Evolutionary conservation across 352 stramenopile genomes (phyloP), one percentile per base, ranked within the genome.

Genomic region (Blastocystis sp.): DNA sequence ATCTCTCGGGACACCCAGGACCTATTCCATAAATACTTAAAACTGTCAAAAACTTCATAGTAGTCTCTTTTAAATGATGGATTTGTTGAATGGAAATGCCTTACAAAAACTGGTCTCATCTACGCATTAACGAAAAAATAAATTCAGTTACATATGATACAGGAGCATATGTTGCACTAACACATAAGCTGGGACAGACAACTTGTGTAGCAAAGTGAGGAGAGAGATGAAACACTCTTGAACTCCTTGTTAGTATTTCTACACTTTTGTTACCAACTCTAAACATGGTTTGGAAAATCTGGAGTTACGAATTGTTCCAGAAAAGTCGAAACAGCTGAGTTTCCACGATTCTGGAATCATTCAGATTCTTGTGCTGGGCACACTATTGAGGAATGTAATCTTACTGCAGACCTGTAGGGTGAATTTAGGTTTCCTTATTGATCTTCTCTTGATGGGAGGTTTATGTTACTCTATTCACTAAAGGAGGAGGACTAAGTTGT

Each of bases 1-100:
- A 89, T 95, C 92, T 27, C 91, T 91, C 0, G 91, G 92, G 35
- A 96, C 91, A 75, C 94, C 94, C 35, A 96, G 91, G 17, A 95
- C 90, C 87, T 96, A 78, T 15, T 24, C 30, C 7, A 42, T 70
- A n/a, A 68, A 17, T 3, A 17, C 30, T 24, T 9, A 5, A 44
- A 42, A 70, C 77, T 48, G 24, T 27, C 17, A 48, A 48, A 48
- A 24, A 88, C 58, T 78, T 81, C 93, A 91, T 96, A 96, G 90
- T 94, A 95, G 91, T 96, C 94, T 84, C 93, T 93, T 90, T 96
- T 96, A 5, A 27, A 60, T 4, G 37, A 40, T 19, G 70, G 44
- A 64, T 24, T 30, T 3, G 70, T 81, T 7, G 42, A 64, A 81
- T 81, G 70, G 53, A 81, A 81, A 7, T 27, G 9, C 7, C 70